Percentiles rank a stretch among this genome's conserved stretches.
These are phyloP conservation scores for Elsinoe necatrix DNA, from an alignment of 2,329 filamentous ascomycete genomes.

Conservation along the genomic window DNA sequence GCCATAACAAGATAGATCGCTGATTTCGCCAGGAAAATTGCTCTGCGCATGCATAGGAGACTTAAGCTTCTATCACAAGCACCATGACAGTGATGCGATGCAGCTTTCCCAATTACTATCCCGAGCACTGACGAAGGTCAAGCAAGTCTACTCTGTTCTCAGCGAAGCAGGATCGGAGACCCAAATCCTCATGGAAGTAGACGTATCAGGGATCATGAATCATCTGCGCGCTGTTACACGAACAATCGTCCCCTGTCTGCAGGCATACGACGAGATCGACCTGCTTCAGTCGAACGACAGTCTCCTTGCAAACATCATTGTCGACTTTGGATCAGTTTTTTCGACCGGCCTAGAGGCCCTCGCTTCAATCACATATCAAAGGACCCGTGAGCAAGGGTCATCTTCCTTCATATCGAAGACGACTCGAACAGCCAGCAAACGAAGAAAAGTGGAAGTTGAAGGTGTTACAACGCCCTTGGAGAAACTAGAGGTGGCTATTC, in stretches of 20 bases:
- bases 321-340: background rate
- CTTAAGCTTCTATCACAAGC: background rate
- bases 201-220: background rate
- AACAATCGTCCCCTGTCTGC: background rate
- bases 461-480: background rate
- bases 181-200: background rate
- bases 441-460: background rate
- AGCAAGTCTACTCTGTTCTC: background rate
- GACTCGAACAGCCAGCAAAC: background rate
- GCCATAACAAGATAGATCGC: background rate
- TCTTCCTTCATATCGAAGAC: background rate
- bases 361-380: background rate
- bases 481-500: background rate
- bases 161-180: background rate
- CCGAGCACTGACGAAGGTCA: background rate
- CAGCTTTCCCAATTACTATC: background rate
- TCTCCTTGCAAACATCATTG: background rate
- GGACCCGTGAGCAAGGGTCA: background rate
- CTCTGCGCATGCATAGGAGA: background rate
- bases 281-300: background rate
- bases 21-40: background rate
- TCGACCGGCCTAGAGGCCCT: background rate
- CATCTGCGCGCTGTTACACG: background rate
- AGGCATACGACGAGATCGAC: slow-evolving; percentile 1
- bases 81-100: background rate